Evolutionary conservation across 2,329 filamentous ascomycete genomes (phyloP), one percentile per base, ranked within the genome.

Genomic region (Alternaria infectoria): DNA sequence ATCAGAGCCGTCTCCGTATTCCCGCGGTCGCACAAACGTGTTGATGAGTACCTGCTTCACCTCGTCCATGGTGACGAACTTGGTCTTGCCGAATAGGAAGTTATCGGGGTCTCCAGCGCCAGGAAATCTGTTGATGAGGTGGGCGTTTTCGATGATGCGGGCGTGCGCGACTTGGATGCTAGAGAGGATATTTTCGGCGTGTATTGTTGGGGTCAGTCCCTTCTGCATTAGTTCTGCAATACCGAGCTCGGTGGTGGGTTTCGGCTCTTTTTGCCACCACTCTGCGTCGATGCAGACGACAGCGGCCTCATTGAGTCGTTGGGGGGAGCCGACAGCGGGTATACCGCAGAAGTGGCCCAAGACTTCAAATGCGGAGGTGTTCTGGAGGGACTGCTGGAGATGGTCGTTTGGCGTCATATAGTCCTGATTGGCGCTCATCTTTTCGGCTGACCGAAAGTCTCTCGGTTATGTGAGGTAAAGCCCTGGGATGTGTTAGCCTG

Each of bases 191-290:
- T 65, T 68, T 40, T 66, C 66, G 3, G 62, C 61, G 17, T 68
- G 64, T 1, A 50, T 30, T 2, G 30, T 47, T 0, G 61, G 66
- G 8, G 28, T 11, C 0, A 54, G 7, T 4, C 61, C 58, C n/a
- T 56, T 61, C 1, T 52, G 26, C 30, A 60, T 40, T 1, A 72
- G 59, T 30, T 69, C 64, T 7, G 65, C 61, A 45, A 72, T 61
- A 1, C 68, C 67, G 17, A 73, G 40, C 54, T 72, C 71, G 3
- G 67, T 73, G 3, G 62, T 69, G 3, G 65, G 65, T 9, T 67
- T 54, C 0, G 68, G 63, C 13, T 62, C 56, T 10, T 64, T 62
- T 26, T 68, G 59, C 62, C 62, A 71, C 69, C 69, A 72, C 44
- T 67, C 67, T 12, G 61, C 55, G 46, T 69, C 64, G 11, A 69